phyloP scores from a whole-genome alignment of 164 flowering plant genomes.

The Paratinospora sagittata region DNA sequence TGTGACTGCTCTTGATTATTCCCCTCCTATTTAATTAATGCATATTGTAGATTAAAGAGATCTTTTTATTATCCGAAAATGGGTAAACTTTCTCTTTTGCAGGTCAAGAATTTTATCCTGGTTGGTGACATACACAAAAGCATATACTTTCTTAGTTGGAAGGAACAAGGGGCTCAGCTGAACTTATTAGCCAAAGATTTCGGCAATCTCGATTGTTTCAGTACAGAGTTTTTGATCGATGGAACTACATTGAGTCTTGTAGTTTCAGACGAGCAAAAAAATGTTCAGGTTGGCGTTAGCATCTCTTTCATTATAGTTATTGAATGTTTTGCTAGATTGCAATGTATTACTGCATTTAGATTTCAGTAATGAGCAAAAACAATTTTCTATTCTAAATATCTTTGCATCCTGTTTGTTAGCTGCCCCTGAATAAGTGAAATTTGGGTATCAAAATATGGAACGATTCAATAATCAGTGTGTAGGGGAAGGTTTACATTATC shows the following conservation, averaged over 20 bases:
- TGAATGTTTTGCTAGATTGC: not conserved
- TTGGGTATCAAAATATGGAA: too few relatives aligned
- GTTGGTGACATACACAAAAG: constrained; percentile 93
- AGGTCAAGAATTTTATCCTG: constrained; percentile 95
- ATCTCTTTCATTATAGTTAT: not conserved
- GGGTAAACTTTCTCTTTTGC: constrained; percentile 16
- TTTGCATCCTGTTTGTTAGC: not conserved
- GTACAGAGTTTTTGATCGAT: constrained; percentile 94
- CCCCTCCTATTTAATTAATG: too few relatives aligned
- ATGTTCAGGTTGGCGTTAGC: constrained; percentile 62
- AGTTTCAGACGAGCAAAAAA: constrained; percentile 93
- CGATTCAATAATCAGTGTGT: too few relatives aligned
- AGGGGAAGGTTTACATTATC: too few relatives aligned
- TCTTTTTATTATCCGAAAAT: not conserved
- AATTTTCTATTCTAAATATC: not conserved
- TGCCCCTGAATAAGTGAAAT: too few relatives aligned
- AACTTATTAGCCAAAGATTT: constrained; percentile 90
- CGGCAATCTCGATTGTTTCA: constrained; percentile 85
- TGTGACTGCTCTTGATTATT: too few relatives aligned
- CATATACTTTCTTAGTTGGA: constrained; percentile 95
- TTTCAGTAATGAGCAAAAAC: not conserved
- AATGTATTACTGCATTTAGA: not conserved
- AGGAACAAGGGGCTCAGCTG: constrained; percentile 93
- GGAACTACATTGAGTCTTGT: constrained; percentile 84
- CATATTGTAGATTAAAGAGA: too few relatives aligned